Evolutionary conservation across 352 stramenopile genomes (phyloP), one percentile per base, ranked within the genome.

Genomic region (Phytophthora boehmeriae): DNA sequence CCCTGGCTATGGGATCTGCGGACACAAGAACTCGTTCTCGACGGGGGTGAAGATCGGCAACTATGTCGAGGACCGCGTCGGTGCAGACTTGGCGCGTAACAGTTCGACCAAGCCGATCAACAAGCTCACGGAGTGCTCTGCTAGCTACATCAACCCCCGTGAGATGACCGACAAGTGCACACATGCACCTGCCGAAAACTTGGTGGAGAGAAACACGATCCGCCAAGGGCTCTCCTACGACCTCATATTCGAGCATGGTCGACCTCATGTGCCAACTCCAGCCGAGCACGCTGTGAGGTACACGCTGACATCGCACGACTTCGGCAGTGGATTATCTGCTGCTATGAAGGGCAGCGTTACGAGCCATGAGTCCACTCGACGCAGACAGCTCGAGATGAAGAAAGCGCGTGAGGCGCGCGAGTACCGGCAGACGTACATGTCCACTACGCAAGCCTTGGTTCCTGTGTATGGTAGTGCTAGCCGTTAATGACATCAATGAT

Each of bases 11-110:
- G 86, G 86, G 38, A 80, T 93, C 39, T 91, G 83, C 45, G 83
- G 86, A 2, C 86, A 93, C 77, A 93, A 93, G 78, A 95, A 95
- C 75, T 69, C 78, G 60, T 95, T 88, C 59, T 80, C 71, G 8
- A 85, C 80, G 19, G 73, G 75, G 25, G 80, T 92, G 43, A 91
- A 92, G 66, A 68, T 91, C 59, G 83, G 86, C 30, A 95, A 93
- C 63, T 95, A 90, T 69, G 86, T 93, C 28, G 83, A 95, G 48
- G 86, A 95, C 43, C 76, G 83, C 13, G 83, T 91, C 36, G 86
- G 86, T n/a, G 54, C 49, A 0, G 56, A 78, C 6, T 64, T 93
- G 23, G 86, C 83, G 23, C 50, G 38, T 1, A 67, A 50, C 43
- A 79, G 71, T 43, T 56, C 63, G 11, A 59, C 55, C 17, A 70